These are phyloP conservation scores for Arthonia radiata DNA, from an alignment of 495 filamentous ascomycete species.

Conservation along the genomic window DNA sequence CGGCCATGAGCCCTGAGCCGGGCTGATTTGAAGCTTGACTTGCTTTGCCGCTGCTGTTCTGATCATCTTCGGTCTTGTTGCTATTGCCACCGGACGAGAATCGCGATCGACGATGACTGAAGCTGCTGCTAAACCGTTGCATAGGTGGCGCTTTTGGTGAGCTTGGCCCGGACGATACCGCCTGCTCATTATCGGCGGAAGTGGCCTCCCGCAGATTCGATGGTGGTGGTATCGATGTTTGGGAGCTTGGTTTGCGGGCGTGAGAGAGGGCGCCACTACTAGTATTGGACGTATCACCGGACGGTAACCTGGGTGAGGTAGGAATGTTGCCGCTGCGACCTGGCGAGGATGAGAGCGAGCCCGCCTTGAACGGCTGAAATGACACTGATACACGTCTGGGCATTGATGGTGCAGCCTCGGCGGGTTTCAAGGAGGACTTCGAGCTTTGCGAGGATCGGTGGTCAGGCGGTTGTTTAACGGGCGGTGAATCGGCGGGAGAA, in stretches of 20 bases:
- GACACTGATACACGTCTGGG: conserved; percentile 65
- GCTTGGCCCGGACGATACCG: conserved; percentile 33
- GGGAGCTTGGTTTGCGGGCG: conserved; percentile 37
- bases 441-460: conserved; percentile 31
- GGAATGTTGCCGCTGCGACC: conserved; percentile 27
- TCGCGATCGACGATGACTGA: conserved; percentile 57
- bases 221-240: conserved; percentile 40
- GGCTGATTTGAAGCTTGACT: conserved; percentile 62
- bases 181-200: conserved; percentile 31
- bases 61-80: conserved; percentile 59
- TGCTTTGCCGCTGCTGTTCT: conserved; percentile 62
- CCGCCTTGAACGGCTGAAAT: conserved; percentile 87
- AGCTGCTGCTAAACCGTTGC: conserved; percentile 55
- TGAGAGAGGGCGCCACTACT: conserved; percentile 29
- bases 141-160: conserved; percentile 56
- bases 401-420: conserved; percentile 21
- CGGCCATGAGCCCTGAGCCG: conserved; percentile 58
- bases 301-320: conserved; percentile 36
- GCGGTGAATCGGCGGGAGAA: conserved; percentile 32
- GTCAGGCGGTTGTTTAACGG: conserved; percentile 31
- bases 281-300: conserved; percentile 16
- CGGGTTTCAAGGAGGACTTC: conserved; percentile 31
- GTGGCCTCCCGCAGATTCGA: conserved; percentile 27
- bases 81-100: conserved; percentile 48
- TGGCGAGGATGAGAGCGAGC: conserved; percentile 79